Evolutionary conservation across 805 yeast genomes (phyloP), one percentile per base, ranked within the genome.

Genomic region (Candida koratica): DNA sequence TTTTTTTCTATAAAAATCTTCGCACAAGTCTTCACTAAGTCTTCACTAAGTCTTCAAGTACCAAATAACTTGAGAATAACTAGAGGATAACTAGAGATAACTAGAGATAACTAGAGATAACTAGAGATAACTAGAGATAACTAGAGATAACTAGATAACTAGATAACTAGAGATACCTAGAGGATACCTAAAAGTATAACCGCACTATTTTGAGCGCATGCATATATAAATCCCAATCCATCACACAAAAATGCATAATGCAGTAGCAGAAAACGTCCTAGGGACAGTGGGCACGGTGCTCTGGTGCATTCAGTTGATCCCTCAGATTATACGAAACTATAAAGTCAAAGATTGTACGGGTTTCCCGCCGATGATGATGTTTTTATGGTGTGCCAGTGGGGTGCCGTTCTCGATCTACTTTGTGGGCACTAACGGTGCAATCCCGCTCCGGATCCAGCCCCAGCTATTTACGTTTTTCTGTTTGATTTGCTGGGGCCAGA

Each of bases 261-360:
- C 23, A 37, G 66, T 70, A 8, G 86, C 85, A 1, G 73, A 84
- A 12, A 84, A 83, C 33, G 87, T 81, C 5, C 67, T 87, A 37
- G 96, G 87, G 1, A 88, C 96, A 9, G 68, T 85, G 1, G 97
- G 96, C 5, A 90, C 97, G 0, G 78, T 89, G 2, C 71, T 84
- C 39, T 90, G 97, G 97, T 89, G 97, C 57, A 64, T 89, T 45
- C 97, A 90, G 60, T 64, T 90, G 45, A 69, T 88, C 1, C 97
- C 97, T 2, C 97, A 85, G 45, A 80, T 89, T 30, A 67, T 77
- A 39, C 69, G 78, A 53, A 89, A 90, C 54, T 88, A 74, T 62
- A 68, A 69, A 39, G 72, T 73, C 6, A 87, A 90, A 50, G 78
- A 87, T 52, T 84, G 95, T 41, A 83, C 79, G 17, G 97, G 97